Base-by-base conservation (phyloP, 164 flowering plant species). In the Amborella trichopoda region DNA sequence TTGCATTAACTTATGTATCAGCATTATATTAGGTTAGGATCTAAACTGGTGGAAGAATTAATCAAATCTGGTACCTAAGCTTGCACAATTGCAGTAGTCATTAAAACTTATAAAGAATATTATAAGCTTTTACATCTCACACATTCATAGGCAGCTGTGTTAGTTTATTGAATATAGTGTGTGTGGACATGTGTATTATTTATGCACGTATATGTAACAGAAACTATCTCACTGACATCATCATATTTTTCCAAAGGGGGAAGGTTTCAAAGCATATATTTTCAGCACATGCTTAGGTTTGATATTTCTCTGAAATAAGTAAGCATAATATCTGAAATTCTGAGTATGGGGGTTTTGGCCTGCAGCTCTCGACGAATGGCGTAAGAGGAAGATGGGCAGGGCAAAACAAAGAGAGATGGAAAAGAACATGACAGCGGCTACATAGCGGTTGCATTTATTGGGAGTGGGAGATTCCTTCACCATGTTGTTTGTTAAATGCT, bases 291-390 rank as follows among this genome's bases (percentile, higher is more conserved):
- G 11, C 1, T 38, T 11, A 11, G 6, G 37, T 33, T 33, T 13
- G 16, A 16, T 38, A 6, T 38, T 16, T 38, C n/a, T n/a, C n/a
- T n/a, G n/a, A n/a, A n/a, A n/a, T n/a, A n/a, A n/a, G n/a, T n/a
- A n/a, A n/a, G 41, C 3, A 38, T 38, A 16, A 22, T 22, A 38
- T 3, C 16, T 16, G 14, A 8, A 30, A 30, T 14, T 9, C 16
- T 38, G 41, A 6, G 20, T 38, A 6, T 38, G 16, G 9, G 16
- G 9, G 9, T 14, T 11, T 18, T 38, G 41, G 41, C 16, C 16
- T 37, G 11, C 77, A 91, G 98, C 94, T 50, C 60, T 91, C 12
- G 98, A 86, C 54, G 98, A 91, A 56, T 91, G 98, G 98, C 83
- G 89, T n/a, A 91, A 68, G 51, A 57, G 98, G 70, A 91, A 83